Base-by-base conservation (phyloP, 441 rosid species). In the Isatis lusitanica region DNA sequence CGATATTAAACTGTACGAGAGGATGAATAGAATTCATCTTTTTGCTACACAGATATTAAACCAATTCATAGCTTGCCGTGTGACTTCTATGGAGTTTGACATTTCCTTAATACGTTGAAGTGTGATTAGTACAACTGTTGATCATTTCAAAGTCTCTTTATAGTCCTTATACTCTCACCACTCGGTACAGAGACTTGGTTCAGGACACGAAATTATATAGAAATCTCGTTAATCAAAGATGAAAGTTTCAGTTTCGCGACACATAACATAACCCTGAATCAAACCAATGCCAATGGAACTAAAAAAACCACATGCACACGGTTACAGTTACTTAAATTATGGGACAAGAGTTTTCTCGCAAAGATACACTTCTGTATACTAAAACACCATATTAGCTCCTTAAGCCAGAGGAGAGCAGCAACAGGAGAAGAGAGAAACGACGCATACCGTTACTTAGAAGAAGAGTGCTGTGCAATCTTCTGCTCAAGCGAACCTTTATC, bases 401-500 rank as follows among this genome's bases (percentile, higher is more conserved):
- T 28, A 42, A 31, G 4, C 28, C 13, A 39, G 26, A 52, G 6
- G 47, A 33, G 60, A 28, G 16, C 30, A 13, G 10, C 16, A 68
- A 39, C 50, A 16, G 53, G 63, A 21, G 51, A 56, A 16, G 63
- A 16, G 10, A 26, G 13, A 21, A 52, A 35, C 15, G 8, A 42
- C 18, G 26, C 50, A 39, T 15, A n/a, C n/a, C 48, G 24, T 50
- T 65, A 70, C 53, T 48, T 61, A 53, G 79, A 80, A 64, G 79
- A 55, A 16, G 86, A 85, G 76, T 86, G 84, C 17, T 86, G 89
- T 13, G 88, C 81, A 65, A 89, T 80, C 83, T 86, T 93, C 83
- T 60, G 76, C 80, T 88, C 96, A 39, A 93, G 90, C 47, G 79
- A 72, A 73, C 73, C 82, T 85, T 91, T 91, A 76, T 93, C 94